Evolutionary conservation across 345 rosid genomes (phyloP).

Genomic region (Dimocarpus longan): DNA sequence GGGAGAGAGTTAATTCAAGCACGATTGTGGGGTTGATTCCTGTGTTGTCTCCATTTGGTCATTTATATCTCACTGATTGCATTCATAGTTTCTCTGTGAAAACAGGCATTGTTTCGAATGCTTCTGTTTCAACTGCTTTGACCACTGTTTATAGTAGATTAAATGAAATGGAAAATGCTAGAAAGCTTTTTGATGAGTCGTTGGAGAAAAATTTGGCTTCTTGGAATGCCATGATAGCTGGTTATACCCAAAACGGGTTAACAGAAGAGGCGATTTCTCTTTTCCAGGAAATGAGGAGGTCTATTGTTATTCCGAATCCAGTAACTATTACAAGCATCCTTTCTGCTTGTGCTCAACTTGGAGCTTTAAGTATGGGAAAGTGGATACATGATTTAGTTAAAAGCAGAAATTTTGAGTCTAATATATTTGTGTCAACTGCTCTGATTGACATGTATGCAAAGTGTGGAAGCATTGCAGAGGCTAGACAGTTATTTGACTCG

Average conservation of each 20-base stretch:
- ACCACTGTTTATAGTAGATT: slow-evolving; percentile 62
- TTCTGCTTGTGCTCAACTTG: slow-evolving; percentile 82
- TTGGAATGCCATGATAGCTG: slow-evolving; percentile 89
- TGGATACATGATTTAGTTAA: slow-evolving; percentile 64
- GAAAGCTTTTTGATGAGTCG: slow-evolving; percentile 55
- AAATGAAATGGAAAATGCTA: slow-evolving; percentile 62
- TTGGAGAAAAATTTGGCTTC: slow-evolving; percentile 63
- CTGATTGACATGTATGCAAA: slow-evolving; percentile 84
- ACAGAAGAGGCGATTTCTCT: slow-evolving; percentile 67
- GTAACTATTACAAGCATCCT: slow-evolving; percentile 69
- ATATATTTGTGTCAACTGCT: slow-evolving; percentile 71
- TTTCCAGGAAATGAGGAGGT: slow-evolving; percentile 64
- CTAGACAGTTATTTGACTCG: slow-evolving; percentile 56
- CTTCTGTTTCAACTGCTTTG: slow-evolving; percentile 63
- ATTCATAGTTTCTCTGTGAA: slow-evolving; percentile 63
- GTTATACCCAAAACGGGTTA: slow-evolving; percentile 77
- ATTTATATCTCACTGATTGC: slow-evolving; percentile 47
- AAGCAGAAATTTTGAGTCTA: slow-evolving; percentile 52
- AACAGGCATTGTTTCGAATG: slow-evolving; percentile 45
- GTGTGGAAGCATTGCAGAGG: slow-evolving; percentile 73
- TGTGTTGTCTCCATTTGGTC: slow-evolving; percentile 55
- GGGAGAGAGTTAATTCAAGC: slow-evolving; percentile 51
- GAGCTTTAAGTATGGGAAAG: slow-evolving; percentile 69
- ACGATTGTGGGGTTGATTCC: slow-evolving; percentile 78
- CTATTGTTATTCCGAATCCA: slow-evolving; percentile 56